Conservation (phyloP, 2,329 filamentous ascomycete genomes). For the Clarireedia homoeocarpa region DNA sequence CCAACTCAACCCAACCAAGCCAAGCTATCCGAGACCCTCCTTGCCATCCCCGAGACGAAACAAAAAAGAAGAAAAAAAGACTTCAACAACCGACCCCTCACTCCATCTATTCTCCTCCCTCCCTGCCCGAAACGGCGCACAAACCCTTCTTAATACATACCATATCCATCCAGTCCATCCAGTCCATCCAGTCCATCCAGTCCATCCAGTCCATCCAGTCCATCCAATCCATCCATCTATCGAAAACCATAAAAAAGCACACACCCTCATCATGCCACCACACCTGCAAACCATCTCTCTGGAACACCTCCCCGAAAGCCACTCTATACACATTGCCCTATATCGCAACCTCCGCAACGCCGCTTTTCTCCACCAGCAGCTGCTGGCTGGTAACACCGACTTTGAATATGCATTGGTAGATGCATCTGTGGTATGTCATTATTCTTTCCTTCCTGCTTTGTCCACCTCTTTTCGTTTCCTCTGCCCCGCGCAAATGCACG, state of each 20-base stretch:
- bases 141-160: not conserved
- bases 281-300: conserved; percentile 55
- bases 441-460: not conserved
- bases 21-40: not conserved
- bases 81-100: too few relatives aligned
- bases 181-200: not conserved
- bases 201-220: not conserved
- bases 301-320: conserved; percentile 62
- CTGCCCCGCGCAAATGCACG: not conserved
- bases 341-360: conserved; percentile 75
- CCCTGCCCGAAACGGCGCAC: not conserved
- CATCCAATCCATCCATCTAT: not conserved
- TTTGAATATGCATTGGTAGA: conserved; percentile 96
- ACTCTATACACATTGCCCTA: conserved; percentile 65
- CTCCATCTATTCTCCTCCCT: too few relatives aligned
- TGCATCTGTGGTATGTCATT: conserved; percentile 58
- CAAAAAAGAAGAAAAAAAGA: too few relatives aligned
- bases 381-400: conserved; percentile 72
- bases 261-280: conserved; percentile 30
- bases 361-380: conserved; percentile 68
- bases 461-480: not conserved
- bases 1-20: not conserved
- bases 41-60: not conserved
- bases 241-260: not conserved
- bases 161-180: not conserved